These are phyloP conservation scores for Pseudozyma pruni DNA, from an alignment of 1,284 basidiomycete species.

Conservation along the genomic window DNA sequence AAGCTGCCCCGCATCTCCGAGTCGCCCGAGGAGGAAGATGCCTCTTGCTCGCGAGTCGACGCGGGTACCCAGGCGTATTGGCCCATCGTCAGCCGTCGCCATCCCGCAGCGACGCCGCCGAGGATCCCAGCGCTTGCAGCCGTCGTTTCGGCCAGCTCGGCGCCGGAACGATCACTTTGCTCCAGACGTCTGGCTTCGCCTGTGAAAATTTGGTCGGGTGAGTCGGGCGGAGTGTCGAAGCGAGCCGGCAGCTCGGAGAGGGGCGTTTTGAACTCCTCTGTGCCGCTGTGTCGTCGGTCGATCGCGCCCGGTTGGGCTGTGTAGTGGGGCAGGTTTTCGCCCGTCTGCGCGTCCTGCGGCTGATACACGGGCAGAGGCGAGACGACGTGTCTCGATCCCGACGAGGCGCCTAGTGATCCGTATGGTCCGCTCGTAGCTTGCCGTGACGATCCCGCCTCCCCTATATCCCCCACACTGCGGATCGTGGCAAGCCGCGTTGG, in stretches of 20 bases:
- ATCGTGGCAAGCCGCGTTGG: slow-evolving; percentile 48
- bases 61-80: slow-evolving; percentile 47
- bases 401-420: slow-evolving; percentile 15
- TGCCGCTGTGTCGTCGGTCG: slow-evolving; percentile 7
- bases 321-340: slow-evolving; percentile 29
- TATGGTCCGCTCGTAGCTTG: not conserved
- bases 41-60: not conserved
- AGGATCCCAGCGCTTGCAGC: slow-evolving; percentile 43
- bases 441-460: slow-evolving; percentile 22
- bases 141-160: slow-evolving; percentile 12
- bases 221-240: slow-evolving; percentile 36
- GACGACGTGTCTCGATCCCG: slow-evolving; percentile 5
- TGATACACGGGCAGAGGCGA: slow-evolving; percentile 36
- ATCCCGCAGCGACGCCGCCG: slow-evolving; percentile 49
- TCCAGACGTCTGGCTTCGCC: not conserved
- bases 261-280: slow-evolving; percentile 9
- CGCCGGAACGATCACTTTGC: not conserved
- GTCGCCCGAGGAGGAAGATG: slow-evolving; percentile 19
- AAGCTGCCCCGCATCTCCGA: slow-evolving; percentile 23
- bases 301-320: slow-evolving; percentile 23
- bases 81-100: slow-evolving; percentile 53
- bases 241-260: slow-evolving; percentile 3
- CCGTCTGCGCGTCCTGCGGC: slow-evolving; percentile 11
- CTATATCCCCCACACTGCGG: slow-evolving; percentile 53
- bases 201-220: slow-evolving; percentile 18